Percentiles rank a stretch among this genome's conserved stretches.
phyloP scores from a whole-genome alignment of 345 rosid species.

The Nephelium lappaceum region DNA sequence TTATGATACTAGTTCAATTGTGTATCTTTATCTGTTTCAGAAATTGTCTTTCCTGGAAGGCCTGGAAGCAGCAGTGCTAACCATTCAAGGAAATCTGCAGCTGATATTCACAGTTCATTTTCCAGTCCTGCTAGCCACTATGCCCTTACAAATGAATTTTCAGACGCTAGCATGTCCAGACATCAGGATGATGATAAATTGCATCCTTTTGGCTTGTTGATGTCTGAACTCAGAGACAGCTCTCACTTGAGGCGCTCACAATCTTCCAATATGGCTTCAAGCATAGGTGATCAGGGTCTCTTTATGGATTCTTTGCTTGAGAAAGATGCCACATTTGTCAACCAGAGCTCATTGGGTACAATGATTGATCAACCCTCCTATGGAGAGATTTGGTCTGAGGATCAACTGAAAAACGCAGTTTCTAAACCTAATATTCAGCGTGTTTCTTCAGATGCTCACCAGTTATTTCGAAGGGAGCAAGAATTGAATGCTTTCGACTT shows the following conservation, averaged over 20 bases:
- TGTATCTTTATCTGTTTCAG: constrained; percentile 30
- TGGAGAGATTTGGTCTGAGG: constrained; percentile 40
- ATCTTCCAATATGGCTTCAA: constrained; percentile 38
- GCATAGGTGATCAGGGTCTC: constrained; percentile 32
- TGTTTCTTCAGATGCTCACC: constrained; percentile 39
- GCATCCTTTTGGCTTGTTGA: constrained; percentile 66
- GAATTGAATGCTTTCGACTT: constrained; percentile 34
- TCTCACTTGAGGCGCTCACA: constrained; percentile 36
- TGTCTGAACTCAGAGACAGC: constrained; percentile 57
- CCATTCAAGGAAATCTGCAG: constrained; percentile 24
- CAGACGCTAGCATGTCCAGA: constrained; percentile 29
- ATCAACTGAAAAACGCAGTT: constrained; percentile 34
- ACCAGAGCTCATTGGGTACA: constrained; percentile 23
- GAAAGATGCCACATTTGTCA: constrained; percentile 20
- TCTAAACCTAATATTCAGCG: constrained; percentile 28
- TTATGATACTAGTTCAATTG: constrained; percentile 16
- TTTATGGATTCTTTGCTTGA: constrained; percentile 31
- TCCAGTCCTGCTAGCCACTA: constrained; percentile 32
- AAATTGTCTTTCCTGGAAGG: constrained; percentile 55
- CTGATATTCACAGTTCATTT: constrained; percentile 32
- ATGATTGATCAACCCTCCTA: constrained; percentile 34
- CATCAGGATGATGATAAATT: constrained; percentile 51
- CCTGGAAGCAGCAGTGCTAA: constrained; percentile 35
- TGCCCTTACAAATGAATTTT: constrained; percentile 36
- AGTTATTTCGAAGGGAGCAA: constrained; percentile 36